Percentiles rank a stretch among this genome's conserved stretches.
Evolutionary conservation across 768 basidiomycete genomes (phyloP).

Genomic region (Suillus lakei): DNA sequence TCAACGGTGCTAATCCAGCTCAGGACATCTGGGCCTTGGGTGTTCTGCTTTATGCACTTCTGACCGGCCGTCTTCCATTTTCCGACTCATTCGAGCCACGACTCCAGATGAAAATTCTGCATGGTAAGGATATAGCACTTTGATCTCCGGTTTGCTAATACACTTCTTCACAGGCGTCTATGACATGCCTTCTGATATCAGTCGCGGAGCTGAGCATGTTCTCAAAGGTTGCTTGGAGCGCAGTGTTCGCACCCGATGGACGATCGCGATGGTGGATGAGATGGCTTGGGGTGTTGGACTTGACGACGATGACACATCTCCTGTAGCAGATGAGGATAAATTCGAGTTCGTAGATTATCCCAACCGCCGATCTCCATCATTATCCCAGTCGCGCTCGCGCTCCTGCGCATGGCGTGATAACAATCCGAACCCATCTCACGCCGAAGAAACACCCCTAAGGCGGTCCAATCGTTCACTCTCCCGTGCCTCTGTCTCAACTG

Average conservation of each 20-base stretch:
- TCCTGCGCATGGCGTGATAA: conserved; percentile 33
- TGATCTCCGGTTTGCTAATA: conserved; percentile 15
- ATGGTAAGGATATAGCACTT: conserved; percentile 55
- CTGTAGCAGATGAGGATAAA: conserved; percentile 32
- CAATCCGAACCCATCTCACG: conserved; percentile 31
- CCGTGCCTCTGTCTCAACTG: conserved; percentile 47
- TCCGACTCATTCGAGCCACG: conserved; percentile 89
- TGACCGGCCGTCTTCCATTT: conserved; percentile 88
- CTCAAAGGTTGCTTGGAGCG: conserved; percentile 81
- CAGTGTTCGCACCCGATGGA: conserved; percentile 69
- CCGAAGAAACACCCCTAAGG: conserved; percentile 36
- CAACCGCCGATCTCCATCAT: conserved; percentile 18
- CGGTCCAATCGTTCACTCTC: conserved; percentile 53
- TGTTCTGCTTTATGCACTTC: conserved; percentile 82
- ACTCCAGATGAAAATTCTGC: conserved; percentile 88
- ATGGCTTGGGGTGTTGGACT: conserved; percentile 77
- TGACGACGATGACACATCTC: conserved; percentile 40
- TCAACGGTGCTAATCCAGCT: conserved; percentile 53
- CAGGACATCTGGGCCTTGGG: conserved; percentile 98
- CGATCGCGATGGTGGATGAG: conserved; percentile 79
- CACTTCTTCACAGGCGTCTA: conserved; percentile 55
- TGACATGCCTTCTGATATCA: conserved; percentile 58
- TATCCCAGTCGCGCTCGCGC: conserved; percentile 31
- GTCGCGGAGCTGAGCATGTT: conserved; percentile 68
- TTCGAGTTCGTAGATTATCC: conserved; percentile 30